Evolutionary conservation across 306 rosid genomes (phyloP), one percentile per base, ranked within the genome.

Genomic region (Glycine soja): DNA sequence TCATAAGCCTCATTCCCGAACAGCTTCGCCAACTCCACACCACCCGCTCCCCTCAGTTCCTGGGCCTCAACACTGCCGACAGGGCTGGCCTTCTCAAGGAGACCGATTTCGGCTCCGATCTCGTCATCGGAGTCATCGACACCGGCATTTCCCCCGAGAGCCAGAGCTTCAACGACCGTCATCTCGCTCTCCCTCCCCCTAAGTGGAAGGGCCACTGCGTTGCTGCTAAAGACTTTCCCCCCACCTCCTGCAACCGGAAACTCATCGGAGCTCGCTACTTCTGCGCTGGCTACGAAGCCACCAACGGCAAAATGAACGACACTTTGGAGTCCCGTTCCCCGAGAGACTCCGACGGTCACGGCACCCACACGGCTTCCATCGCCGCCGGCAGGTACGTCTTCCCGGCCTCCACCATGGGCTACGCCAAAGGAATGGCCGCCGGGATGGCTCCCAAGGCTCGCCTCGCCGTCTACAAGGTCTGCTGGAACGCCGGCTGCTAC

Each of bases 361-460:
- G 97, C 2, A 89, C 97, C 4, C 98, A 93, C 85, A 91, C 98
- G 0, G 92, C 97, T 6, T 93, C 97, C 10, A 93, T 93, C 16
- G 91, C 98, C 34, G 93, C 93, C 51, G 98, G 97, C 0, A 78
- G 98, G 70, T 93, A 91, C 72, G 98, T 91, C 2, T 90, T 86
- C 54, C 98, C 93, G 0, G 98, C 97, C 1, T 90, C 97, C 1
- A 87, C 90, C 14, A 81, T 93, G 18, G 95, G 98, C 6, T 93
- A 90, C 58, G 97, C 98, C 7, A 84, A 80, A 1, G 97, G 98
- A 4, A 85, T 87, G 74, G 98, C 97, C 0, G 91, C 97, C 0
- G 98, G 97, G 2, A 93, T 93, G 93, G 98, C 98, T 36, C 98
- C 98, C 18, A 94, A 94, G 67, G 97, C 97, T 0, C 81, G 97